Percentiles rank a stretch among this genome's conserved stretches.
Conservation (phyloP, 2,329 filamentous ascomycete genomes). For the Fusarium nanum region DNA sequence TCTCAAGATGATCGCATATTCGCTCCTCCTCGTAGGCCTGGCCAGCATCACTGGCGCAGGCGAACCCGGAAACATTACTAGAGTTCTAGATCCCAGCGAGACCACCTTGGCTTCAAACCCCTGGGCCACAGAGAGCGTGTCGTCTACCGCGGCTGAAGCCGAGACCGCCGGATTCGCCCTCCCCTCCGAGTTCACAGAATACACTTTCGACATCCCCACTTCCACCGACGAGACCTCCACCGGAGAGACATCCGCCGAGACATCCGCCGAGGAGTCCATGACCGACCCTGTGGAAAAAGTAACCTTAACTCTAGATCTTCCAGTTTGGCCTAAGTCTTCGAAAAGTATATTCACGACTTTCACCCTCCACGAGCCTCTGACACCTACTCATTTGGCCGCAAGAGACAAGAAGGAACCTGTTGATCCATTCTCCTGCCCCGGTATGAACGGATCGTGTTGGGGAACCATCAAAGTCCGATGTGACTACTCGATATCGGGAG, state of each 20-base stretch:
- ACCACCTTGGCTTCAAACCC: background rate
- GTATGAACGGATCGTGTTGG: background rate
- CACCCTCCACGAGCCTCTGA: background rate
- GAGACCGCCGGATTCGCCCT: background rate
- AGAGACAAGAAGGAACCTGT: background rate
- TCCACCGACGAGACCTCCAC: background rate
- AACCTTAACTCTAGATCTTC: background rate
- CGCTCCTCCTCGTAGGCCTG: rapidly evolving
- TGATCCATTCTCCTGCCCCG: background rate
- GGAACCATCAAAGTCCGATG: background rate
- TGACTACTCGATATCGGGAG: background rate
- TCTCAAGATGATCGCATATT: background rate
- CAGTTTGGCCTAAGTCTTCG: background rate
- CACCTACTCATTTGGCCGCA: background rate
- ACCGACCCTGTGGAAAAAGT: background rate
- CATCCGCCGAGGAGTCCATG: background rate
- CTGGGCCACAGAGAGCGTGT: background rate
- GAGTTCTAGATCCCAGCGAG: background rate
- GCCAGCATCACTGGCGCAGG: background rate
- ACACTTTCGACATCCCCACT: background rate
- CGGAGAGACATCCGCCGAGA: background rate
- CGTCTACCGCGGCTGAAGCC: background rate
- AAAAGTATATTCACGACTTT: background rate
- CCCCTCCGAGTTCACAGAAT: background rate
- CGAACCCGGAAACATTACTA: background rate